These are phyloP conservation scores for Lecanicillium sp. DNA, from an alignment of 2,329 filamentous ascomycete species.

Conservation along the genomic window DNA sequence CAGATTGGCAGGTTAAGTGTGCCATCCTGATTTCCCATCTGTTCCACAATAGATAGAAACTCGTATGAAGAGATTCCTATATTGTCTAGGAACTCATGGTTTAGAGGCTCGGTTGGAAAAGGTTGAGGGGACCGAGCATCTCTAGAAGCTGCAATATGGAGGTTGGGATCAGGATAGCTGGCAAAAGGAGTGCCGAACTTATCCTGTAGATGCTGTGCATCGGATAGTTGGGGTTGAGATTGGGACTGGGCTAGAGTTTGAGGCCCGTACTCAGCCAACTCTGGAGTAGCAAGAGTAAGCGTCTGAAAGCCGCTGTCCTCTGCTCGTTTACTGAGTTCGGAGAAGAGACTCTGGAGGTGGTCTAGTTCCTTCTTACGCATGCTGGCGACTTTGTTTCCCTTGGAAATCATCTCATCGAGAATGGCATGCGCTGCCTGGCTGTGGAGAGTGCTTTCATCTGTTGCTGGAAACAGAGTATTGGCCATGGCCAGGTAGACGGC, in stretches of 20 bases:
- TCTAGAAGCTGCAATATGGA: not conserved
- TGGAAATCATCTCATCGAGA: conserved; percentile 23
- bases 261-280: not conserved
- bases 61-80: conserved; percentile 30
- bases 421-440: conserved; percentile 17
- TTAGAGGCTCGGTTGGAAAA: conserved; percentile 7
- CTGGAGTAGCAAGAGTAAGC: conserved; percentile 11
- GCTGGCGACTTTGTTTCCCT: conserved; percentile 23
- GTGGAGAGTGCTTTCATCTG: conserved; percentile 15
- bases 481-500: conserved; percentile 28
- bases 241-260: conserved; percentile 2
- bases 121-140: not conserved
- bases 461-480: conserved; percentile 22
- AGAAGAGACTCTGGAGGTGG: conserved; percentile 19
- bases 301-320: conserved; percentile 19
- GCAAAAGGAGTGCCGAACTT: conserved; percentile 7
- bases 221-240: not conserved
- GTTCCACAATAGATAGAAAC: conserved; percentile 28
- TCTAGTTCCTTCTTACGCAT: conserved; percentile 24
- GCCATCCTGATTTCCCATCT: conserved; percentile 16
- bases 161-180: conserved; percentile 1
- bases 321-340: conserved; percentile 16
- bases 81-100: conserved; percentile 24
- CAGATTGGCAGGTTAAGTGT: conserved; percentile 3
- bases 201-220: conserved; percentile 5